phyloP scores from a whole-genome alignment of 1,284 basidiomycete species.

The Cryptococcus sp. region DNA sequence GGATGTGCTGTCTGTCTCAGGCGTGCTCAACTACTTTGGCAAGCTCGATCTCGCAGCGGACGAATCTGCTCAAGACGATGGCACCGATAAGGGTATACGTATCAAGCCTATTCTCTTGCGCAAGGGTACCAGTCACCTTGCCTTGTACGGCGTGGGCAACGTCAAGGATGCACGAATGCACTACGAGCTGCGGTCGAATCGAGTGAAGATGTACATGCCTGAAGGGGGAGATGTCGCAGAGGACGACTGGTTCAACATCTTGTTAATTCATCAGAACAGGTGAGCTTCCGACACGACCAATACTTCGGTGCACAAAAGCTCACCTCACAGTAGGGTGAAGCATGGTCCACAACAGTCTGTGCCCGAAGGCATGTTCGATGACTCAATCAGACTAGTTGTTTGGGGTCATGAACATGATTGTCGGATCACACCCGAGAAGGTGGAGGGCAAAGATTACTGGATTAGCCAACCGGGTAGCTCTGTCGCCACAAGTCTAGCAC shows the following conservation, averaged over 20 bases:
- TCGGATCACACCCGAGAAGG: constrained; percentile 82
- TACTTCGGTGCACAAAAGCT: background rate
- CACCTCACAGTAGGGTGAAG: constrained; percentile 65
- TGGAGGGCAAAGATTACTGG: constrained; percentile 86
- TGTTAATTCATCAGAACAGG: constrained; percentile 96
- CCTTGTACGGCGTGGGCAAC: constrained; percentile 94
- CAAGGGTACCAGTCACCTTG: constrained; percentile 83
- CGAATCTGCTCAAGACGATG: constrained; percentile 60
- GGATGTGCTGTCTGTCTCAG: constrained; percentile 90
- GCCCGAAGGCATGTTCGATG: constrained; percentile 95
- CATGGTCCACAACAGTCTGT: constrained; percentile 91
- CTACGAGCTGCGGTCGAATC: constrained; percentile 88
- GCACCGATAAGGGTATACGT: constrained; percentile 65
- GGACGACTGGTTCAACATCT: constrained; percentile 84
- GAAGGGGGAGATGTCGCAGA: constrained; percentile 66
- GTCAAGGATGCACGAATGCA: constrained; percentile 96
- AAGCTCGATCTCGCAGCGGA: constrained; percentile 63
- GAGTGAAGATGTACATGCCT: constrained; percentile 95
- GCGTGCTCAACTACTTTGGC: constrained; percentile 96
- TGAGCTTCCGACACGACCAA: constrained; percentile 48
- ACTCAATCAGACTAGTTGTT: constrained; percentile 87
- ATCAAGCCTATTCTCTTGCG: constrained; percentile 84
- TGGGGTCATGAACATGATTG: constrained; percentile 99
- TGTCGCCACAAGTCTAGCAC: constrained; percentile 87
- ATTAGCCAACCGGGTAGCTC: constrained; percentile 95